These are phyloP conservation scores for Cadophora gregata DNA, from an alignment of 2,329 filamentous ascomycete species.

Conservation along the genomic window DNA sequence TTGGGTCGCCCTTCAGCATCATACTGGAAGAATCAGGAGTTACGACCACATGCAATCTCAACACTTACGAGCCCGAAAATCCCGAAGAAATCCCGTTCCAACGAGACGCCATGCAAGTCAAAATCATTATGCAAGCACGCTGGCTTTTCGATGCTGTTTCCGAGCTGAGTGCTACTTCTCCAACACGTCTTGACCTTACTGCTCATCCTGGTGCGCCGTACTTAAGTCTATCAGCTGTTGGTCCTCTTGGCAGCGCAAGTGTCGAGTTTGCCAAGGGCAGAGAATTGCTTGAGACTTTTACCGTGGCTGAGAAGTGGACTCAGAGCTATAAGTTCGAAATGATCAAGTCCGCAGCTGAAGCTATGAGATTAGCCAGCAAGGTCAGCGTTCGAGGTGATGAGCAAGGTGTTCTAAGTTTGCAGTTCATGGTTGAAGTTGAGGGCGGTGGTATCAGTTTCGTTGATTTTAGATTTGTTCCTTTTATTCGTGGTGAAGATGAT, in stretches of 20 bases:
- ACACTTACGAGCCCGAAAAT: slow-evolving; percentile 80
- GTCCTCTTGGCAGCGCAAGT: slow-evolving; percentile 64
- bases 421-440: slow-evolving; percentile 94
- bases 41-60: slow-evolving; percentile 87
- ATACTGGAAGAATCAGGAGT: slow-evolving; percentile 86
- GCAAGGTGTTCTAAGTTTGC: slow-evolving; percentile 89
- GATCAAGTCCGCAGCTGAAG: slow-evolving; percentile 82
- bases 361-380: slow-evolving; percentile 93
- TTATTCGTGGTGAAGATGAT: slow-evolving; percentile 65
- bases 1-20: slow-evolving; percentile 81
- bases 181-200: slow-evolving; percentile 74
- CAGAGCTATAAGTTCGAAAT: slow-evolving; percentile 88
- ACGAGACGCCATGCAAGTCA: slow-evolving; percentile 79
- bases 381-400: slow-evolving; percentile 88
- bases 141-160: slow-evolving; percentile 75
- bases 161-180: slow-evolving; percentile 66
- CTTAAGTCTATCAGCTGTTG: slow-evolving; percentile 73
- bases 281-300: slow-evolving; percentile 77
- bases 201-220: slow-evolving; percentile 67
- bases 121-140: slow-evolving; percentile 89
- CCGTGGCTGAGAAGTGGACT: slow-evolving; percentile 62
- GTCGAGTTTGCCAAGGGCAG: slow-evolving; percentile 70
- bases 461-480: slow-evolving; percentile 83
- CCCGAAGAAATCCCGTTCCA: slow-evolving; percentile 88
- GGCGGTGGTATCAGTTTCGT: slow-evolving; percentile 73